Conservation (phyloP, 345 rosid genomes). For the Eucalyptus sideroxylon region DNA sequence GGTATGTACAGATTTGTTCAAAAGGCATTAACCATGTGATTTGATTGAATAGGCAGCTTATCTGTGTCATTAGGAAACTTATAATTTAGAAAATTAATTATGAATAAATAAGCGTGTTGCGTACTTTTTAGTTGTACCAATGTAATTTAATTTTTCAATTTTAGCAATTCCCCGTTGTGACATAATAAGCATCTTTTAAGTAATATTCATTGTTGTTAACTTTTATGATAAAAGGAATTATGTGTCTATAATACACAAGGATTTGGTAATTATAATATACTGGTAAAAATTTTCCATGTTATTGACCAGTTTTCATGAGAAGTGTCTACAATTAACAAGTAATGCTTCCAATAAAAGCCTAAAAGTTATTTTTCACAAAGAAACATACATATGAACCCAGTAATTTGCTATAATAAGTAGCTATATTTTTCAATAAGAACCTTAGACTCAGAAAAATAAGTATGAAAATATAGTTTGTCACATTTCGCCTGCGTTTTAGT, state of each 20-base stretch:
- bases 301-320: neutral
- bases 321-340: neutral
- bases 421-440: neutral
- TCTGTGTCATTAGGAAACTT: neutral
- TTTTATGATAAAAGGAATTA: neutral
- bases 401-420: neutral
- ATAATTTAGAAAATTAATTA: neutral
- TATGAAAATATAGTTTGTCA: neutral
- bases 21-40: neutral
- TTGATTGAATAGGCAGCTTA: neutral
- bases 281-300: neutral
- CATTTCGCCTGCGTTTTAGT: neutral
- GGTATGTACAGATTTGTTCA: neutral
- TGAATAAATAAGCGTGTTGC: neutral
- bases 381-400: neutral
- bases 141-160: neutral
- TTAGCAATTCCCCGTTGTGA: neutral
- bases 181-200: neutral
- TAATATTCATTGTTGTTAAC: neutral
- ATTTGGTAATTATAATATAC: neutral
- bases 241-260: neutral
- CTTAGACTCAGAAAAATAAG: neutral
- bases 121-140: neutral
- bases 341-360: neutral
- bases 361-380: neutral